Evolutionary conservation across 169 alveolate species (phyloP).

Genomic region (Perkinsus chesapeaki): DNA sequence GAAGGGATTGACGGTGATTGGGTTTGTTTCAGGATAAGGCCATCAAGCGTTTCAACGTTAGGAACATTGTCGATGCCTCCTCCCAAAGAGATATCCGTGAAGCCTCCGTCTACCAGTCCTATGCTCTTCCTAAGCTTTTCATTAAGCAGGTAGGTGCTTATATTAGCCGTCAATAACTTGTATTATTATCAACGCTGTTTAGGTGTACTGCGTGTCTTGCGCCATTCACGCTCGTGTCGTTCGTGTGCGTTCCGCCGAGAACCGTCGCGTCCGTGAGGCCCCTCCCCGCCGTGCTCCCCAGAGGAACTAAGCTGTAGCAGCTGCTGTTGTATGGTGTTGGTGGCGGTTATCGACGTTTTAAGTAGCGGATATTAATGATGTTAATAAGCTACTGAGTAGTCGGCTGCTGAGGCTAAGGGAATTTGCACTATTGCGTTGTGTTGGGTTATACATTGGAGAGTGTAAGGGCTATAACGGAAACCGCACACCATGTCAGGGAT

Average conservation of each 20-base stretch:
- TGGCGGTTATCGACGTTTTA: neutral
- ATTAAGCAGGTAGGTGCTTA: constrained; percentile 82
- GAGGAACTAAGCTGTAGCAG: neutral
- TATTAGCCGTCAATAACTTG: neutral
- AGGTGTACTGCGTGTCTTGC: constrained; percentile 97
- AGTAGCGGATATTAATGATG: neutral
- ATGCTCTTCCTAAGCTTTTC: constrained; percentile 91
- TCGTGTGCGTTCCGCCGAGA: constrained; percentile 80
- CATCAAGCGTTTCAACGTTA: constrained; percentile 92
- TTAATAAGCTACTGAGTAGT: neutral
- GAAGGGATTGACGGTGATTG: neutral
- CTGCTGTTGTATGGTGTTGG: neutral
- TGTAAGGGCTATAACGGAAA: too few relatives aligned
- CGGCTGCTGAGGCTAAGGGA: constrained; percentile 5
- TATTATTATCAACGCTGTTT: neutral
- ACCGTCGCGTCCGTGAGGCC: constrained; percentile 69
- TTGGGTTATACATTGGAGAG: neutral
- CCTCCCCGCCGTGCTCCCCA: constrained; percentile 34
- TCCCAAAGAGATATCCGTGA: constrained; percentile 96
- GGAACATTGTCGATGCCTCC: constrained; percentile 97
- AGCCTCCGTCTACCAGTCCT: constrained; percentile 71
- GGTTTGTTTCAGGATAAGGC: constrained; percentile 95
- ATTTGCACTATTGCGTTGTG: neutral
- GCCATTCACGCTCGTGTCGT: constrained; percentile 99
- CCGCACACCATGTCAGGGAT: neutral